Evolutionary conservation across 345 rosid genomes (phyloP), one percentile per base, ranked within the genome.

Genomic region (Mallotus nudiflorus): DNA sequence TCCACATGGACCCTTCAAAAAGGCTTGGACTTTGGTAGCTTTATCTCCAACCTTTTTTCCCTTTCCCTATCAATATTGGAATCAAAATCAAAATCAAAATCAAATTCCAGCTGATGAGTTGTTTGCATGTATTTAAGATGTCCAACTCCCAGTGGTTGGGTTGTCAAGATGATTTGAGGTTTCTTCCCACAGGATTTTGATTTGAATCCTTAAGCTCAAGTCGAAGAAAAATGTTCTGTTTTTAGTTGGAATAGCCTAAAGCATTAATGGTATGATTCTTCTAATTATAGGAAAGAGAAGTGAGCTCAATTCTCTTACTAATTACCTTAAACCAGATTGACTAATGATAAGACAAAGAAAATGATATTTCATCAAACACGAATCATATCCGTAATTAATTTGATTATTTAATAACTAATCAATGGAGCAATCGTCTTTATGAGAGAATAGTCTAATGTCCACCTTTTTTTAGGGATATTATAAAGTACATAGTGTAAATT

Each of bases 91-190:
- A 35, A 63, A 42, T 63, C 37, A 44, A 0, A 16, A 40, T 35
- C 51, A 76, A 35, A 63, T 31, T 63, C 46, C 19, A 68, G 70
- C 28, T 13, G 40, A 63, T 73, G 59, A 62, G 77, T n/a, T 48
- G 22, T 16, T 66, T 11, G 14, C 25, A 14, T 44, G 16, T 10
- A 37, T 20, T 2, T 33, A 33, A 33, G 37, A 33, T 33, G 37
- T 33, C 37, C n/a, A 60, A 16, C 24, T 45, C 28, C 24, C 0
- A 19, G 56, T 35, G 11, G 71, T 44, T 52, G 16, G 27, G 40
- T 4, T 39, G 61, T 53, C 45, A 40, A 20, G 39, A 25, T 44
- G 63, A 31, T 54, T n/a, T 9, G 16, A 15, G 49, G 13, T 2
- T 45, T 45, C 5, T 1, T 11, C 16, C 12, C 49, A 45, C 12